These are phyloP conservation scores for Lotus japonicus DNA, from an alignment of 306 rosid genomes.

Conservation along the genomic window DNA sequence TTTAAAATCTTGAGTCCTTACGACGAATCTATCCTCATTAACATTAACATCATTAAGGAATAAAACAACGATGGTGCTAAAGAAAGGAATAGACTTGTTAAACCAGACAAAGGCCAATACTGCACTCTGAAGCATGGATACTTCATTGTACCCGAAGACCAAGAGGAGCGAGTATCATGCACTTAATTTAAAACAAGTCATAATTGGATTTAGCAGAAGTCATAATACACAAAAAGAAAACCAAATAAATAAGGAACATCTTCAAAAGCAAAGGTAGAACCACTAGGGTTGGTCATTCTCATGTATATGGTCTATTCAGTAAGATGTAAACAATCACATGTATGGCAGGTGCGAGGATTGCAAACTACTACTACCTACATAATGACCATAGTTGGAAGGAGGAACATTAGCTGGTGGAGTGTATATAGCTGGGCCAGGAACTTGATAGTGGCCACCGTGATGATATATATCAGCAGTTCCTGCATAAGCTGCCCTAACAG, in stretches of 20 bases:
- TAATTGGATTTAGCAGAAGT: neutral
- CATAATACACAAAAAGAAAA: neutral
- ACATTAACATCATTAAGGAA: too few species aligned
- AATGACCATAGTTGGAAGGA: slow-evolving; percentile 44
- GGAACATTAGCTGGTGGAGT: slow-evolving; percentile 35
- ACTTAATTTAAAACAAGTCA: neutral
- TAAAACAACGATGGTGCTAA: too few species aligned
- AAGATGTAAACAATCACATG: slow-evolving; percentile 29
- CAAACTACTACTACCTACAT: slow-evolving; percentile 43
- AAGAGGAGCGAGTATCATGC: too few species aligned
- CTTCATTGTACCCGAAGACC: too few species aligned
- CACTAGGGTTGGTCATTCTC: slow-evolving; percentile 5
- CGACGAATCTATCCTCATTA: too few species aligned
- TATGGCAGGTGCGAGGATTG: slow-evolving; percentile 55
- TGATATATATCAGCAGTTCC: slow-evolving; percentile 46
- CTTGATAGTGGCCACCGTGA: slow-evolving; percentile 38
- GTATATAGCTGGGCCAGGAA: slow-evolving; percentile 48
- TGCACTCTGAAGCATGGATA: too few species aligned
- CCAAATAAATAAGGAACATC: slow-evolving; percentile 1
- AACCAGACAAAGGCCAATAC: too few species aligned
- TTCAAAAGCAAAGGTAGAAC: neutral
- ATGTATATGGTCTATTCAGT: slow-evolving; percentile 9
- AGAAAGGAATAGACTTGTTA: too few species aligned
- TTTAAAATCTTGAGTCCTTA: too few species aligned
- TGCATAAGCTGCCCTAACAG: slow-evolving; percentile 40